phyloP scores from a whole-genome alignment of 169 alveolate species.

The Plasmodium berghei region DNA sequence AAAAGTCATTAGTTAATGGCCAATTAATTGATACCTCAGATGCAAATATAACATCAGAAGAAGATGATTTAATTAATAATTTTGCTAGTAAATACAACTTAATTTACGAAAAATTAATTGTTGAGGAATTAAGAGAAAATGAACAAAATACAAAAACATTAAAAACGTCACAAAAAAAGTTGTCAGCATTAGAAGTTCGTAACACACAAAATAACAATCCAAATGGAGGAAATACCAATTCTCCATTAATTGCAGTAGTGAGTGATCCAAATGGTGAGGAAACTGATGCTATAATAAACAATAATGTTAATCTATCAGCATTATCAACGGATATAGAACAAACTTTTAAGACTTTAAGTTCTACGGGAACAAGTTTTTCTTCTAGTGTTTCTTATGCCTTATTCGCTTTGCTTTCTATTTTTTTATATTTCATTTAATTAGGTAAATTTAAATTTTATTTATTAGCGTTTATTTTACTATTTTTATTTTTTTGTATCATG shows the following conservation, averaged over 20 bases:
- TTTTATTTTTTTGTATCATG: constrained; percentile 8
- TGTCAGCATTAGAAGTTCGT: constrained; percentile 52
- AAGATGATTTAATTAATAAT: constrained; percentile 32
- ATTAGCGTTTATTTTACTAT: constrained; percentile 2
- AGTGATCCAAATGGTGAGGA: constrained; percentile 23
- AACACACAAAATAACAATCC: constrained; percentile 19
- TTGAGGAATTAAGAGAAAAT: constrained; percentile 54
- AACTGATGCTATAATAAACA: constrained; percentile 40
- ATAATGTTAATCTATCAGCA: constrained; percentile 28
- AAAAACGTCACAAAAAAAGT: constrained; percentile 6
- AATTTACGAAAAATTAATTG: constrained; percentile 39
- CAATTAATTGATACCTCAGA: constrained; percentile 30
- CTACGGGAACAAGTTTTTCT: constrained; percentile 6
- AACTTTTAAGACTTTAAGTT: constrained; percentile 21
- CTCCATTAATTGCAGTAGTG: constrained; percentile 63
- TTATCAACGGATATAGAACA: constrained; percentile 38
- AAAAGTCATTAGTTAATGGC: constrained; percentile 40
- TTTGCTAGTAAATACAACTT: constrained; percentile 51
- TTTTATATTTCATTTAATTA: constrained; percentile 10
- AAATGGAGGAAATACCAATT: neutral
- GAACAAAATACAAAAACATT: constrained; percentile 38
- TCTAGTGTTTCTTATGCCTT: constrained; percentile 9
- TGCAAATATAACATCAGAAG: constrained; percentile 25
- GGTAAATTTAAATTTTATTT: constrained; percentile 7
- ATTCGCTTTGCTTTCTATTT: constrained; percentile 10